A percentile compares a stretch with the other conserved stretches of the same genome.
These are phyloP conservation scores for Dalbergia oliveri DNA, from an alignment of 306 rosid genomes.

Conservation along the genomic window DNA sequence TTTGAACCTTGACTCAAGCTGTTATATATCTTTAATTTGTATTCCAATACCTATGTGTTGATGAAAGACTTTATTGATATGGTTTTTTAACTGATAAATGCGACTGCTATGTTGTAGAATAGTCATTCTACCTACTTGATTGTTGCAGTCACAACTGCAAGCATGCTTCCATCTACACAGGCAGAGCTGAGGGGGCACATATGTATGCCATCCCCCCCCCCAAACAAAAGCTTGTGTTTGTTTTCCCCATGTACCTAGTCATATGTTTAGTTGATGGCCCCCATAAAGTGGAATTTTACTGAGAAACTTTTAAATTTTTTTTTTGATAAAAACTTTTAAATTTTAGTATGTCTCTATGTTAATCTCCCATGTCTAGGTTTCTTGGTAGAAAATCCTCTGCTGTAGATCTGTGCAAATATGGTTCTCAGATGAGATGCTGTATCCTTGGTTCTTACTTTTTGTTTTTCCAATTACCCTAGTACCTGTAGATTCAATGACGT, in stretches of 20 bases:
- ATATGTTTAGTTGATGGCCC: too few species aligned
- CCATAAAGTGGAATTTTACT: too few species aligned
- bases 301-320: too few species aligned
- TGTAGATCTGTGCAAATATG: not conserved
- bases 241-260: too few species aligned
- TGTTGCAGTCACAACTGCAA: not conserved
- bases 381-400: not conserved
- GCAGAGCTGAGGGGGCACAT: too few species aligned
- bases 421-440: not conserved
- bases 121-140: conserved; percentile 4
- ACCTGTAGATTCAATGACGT: conserved; percentile 2
- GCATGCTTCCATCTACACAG: not conserved
- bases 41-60: not conserved
- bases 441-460: not conserved
- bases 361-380: not conserved
- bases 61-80: conserved; percentile 3
- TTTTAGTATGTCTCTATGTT: not conserved
- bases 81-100: not conserved
- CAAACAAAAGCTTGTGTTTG: too few species aligned
- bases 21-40: too few species aligned
- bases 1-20: too few species aligned
- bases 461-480: not conserved
- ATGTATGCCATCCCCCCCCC: too few species aligned
- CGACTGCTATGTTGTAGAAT: not conserved
- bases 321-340: not conserved